These are phyloP conservation scores for Anthracocystis walkeri DNA, from an alignment of 1,284 basidiomycete genomes.

Conservation along the genomic window DNA sequence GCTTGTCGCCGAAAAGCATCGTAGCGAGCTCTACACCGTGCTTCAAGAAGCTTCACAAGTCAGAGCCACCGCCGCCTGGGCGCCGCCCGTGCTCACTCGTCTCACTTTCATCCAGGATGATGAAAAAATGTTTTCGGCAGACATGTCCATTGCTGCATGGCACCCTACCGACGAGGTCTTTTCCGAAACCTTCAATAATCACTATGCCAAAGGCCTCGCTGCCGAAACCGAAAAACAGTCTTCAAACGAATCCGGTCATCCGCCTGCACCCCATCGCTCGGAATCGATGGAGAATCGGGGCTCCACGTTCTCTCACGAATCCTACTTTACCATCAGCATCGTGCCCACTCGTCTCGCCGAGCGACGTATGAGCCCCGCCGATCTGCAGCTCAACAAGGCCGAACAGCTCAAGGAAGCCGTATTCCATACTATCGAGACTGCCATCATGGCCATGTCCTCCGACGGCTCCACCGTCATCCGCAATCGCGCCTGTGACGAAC, in stretches of 20 bases:
- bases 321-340: constrained; percentile 60
- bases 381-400: constrained; percentile 33
- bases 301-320: constrained; percentile 50
- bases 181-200: constrained; percentile 49
- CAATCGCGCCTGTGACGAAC: constrained; percentile 61
- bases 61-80: constrained; percentile 42
- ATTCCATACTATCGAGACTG: constrained; percentile 55
- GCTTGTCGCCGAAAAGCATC: constrained; percentile 36
- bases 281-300: constrained; percentile 27
- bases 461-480: constrained; percentile 58
- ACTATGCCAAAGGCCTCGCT: constrained; percentile 22
- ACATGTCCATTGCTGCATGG: constrained; percentile 62
- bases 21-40: constrained; percentile 28
- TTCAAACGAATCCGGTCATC: not conserved
- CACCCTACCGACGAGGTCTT: constrained; percentile 63
- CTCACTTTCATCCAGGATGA: constrained; percentile 56
- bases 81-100: constrained; percentile 53
- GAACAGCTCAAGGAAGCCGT: constrained; percentile 55
- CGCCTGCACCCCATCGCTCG: constrained; percentile 8
- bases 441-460: constrained; percentile 56
- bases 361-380: constrained; percentile 51
- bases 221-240: constrained; percentile 23
- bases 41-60: constrained; percentile 57
- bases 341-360: constrained; percentile 47
- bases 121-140: constrained; percentile 46